A percentile compares a stretch with the other conserved stretches of the same genome.
Conservation (phyloP, 2,329 filamentous ascomycete species). For the Fusarium circinatum region DNA sequence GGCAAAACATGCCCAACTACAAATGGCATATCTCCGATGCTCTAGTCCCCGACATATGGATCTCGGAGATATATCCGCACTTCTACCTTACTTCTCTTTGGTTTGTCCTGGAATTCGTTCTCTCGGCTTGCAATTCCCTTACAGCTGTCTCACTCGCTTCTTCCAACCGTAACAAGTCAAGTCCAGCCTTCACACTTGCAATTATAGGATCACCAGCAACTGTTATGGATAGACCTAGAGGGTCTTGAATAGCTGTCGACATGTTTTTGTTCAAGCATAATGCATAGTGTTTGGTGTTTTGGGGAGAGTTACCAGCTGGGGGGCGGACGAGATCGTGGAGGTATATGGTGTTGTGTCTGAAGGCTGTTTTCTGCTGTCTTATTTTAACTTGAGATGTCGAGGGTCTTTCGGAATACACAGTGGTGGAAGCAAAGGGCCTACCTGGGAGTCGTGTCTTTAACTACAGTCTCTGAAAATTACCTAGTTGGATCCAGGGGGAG, state of each 20-base stretch:
- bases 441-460: background rate
- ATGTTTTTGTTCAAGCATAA: background rate
- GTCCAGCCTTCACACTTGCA: background rate
- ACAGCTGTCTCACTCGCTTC: too few species aligned
- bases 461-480: background rate
- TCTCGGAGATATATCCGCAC: fast-evolving
- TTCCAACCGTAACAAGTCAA: background rate
- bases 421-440: too few species aligned
- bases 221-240: background rate
- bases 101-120: too few species aligned
- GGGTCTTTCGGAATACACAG: too few species aligned
- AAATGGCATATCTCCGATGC: background rate
- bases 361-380: too few species aligned
- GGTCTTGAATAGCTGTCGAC: too few species aligned
- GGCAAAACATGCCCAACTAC: background rate
- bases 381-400: background rate
- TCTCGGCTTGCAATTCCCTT: background rate
- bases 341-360: background rate
- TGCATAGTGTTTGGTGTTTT: background rate
- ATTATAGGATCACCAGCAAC: background rate
- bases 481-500: background rate
- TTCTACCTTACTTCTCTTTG: background rate
- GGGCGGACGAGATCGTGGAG: background rate
- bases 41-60: background rate
- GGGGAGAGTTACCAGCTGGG: background rate